phyloP scores from a whole-genome alignment of 2,329 filamentous ascomycete species.

The Didymella sp. region DNA sequence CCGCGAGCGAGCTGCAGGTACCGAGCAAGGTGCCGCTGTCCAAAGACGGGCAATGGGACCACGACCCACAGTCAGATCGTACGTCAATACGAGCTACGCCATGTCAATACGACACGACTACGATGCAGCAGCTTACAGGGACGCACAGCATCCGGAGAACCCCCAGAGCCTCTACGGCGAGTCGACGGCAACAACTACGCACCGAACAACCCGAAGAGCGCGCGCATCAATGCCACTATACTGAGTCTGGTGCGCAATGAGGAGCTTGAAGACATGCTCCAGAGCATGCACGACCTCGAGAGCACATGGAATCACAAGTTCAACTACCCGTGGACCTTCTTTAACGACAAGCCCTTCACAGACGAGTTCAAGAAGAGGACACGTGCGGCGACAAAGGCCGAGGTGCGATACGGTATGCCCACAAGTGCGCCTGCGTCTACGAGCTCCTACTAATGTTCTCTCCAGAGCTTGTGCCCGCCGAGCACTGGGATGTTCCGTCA shows the following conservation, averaged over 20 bases:
- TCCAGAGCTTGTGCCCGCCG: conserved; percentile 84
- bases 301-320: conserved; percentile 97
- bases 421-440: rapidly evolving
- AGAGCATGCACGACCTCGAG: conserved; percentile 90
- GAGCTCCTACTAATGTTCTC: conserved; percentile 11
- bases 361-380: conserved; percentile 91
- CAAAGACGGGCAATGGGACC: conserved; percentile 67
- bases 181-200: conserved; percentile 76
- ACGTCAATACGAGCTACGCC: conserved; percentile 48
- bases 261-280: conserved; percentile 82
- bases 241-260: conserved; percentile 91
- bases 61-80: conserved; percentile 90
- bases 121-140: conserved; percentile 9
- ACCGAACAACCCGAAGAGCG: conserved; percentile 74
- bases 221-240: conserved; percentile 91
- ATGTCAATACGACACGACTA: neutral
- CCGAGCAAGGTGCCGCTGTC: conserved; percentile 42
- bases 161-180: conserved; percentile 76
- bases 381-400: conserved; percentile 81
- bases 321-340: conserved; percentile 99
- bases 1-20: conserved; percentile 52
- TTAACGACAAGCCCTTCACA: conserved; percentile 93
- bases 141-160: conserved; percentile 77
- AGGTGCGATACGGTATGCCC: conserved; percentile 77
- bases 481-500: conserved; percentile 89